These are phyloP conservation scores for Vigna trinervia DNA, from an alignment of 306 rosid species.

Conservation along the genomic window DNA sequence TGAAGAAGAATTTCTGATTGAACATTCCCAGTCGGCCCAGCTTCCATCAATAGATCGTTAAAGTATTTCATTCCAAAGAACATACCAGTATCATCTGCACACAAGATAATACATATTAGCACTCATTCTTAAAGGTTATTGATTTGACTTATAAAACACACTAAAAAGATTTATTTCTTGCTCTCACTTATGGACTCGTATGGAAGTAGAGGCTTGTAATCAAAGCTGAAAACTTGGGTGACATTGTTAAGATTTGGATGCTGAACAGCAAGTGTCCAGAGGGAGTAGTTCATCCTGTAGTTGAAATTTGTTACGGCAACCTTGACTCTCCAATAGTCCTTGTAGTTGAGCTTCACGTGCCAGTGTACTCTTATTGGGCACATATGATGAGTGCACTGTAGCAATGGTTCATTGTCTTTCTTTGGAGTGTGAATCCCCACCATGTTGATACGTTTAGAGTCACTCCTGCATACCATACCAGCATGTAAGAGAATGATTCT, in stretches of 20 bases:
- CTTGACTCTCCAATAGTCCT: constrained; percentile 92
- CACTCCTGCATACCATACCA: constrained; percentile 55
- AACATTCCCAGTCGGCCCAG: constrained; percentile 84
- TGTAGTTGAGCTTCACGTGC: constrained; percentile 86
- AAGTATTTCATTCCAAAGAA: constrained; percentile 83
- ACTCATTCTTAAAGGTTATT: neutral
- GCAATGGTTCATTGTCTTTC: constrained; percentile 69
- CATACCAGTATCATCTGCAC: constrained; percentile 95
- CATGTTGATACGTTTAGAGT: constrained; percentile 59
- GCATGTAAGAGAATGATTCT: constrained; percentile 29
- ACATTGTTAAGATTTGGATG: constrained; percentile 94
- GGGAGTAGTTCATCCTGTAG: constrained; percentile 77
- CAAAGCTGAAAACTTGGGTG: constrained; percentile 91
- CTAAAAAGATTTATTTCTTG: neutral
- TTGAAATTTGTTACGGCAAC: constrained; percentile 83
- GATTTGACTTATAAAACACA: neutral
- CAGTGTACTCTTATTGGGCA: constrained; percentile 94
- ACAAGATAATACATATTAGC: constrained; percentile 7
- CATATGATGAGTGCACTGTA: constrained; percentile 95
- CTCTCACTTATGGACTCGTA: constrained; percentile 79
- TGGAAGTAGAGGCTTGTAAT: constrained; percentile 83
- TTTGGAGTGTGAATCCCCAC: constrained; percentile 67
- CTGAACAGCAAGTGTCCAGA: constrained; percentile 85
- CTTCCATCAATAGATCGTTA: constrained; percentile 84
- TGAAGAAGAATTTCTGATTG: constrained; percentile 87